Percentiles rank a stretch among this genome's conserved stretches.
These are phyloP conservation scores for Celoporthe dispersa DNA, from an alignment of 2,329 filamentous ascomycete species.

Conservation along the genomic window DNA sequence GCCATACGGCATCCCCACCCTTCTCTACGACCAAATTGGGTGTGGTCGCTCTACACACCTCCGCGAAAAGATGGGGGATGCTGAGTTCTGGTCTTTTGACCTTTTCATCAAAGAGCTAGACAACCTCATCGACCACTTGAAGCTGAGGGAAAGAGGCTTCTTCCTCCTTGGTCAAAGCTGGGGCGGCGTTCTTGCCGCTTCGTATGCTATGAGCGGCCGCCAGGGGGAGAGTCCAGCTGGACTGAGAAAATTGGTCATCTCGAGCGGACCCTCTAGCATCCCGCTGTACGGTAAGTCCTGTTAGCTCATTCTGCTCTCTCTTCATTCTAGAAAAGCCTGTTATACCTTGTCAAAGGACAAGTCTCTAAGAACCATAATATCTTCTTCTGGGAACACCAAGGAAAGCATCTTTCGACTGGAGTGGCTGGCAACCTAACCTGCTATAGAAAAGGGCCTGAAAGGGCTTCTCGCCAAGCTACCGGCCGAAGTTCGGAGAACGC, in stretches of 20 bases:
- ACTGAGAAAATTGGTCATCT: constrained; percentile 33
- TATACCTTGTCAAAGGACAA: background rate
- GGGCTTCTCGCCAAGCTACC: constrained; percentile 32
- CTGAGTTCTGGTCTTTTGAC: constrained; percentile 32
- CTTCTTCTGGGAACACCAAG: background rate
- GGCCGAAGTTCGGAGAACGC: constrained; percentile 28
- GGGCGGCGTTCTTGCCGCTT: constrained; percentile 22
- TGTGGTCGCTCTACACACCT: constrained; percentile 53
- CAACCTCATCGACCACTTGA: constrained; percentile 33
- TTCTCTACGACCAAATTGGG: constrained; percentile 60
- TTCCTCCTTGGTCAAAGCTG: constrained; percentile 25
- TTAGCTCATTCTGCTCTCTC: background rate
- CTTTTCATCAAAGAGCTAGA: constrained; percentile 35
- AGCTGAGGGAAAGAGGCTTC: constrained; percentile 30
- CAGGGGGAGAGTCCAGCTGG: constrained; percentile 25
- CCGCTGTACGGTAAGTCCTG: constrained; percentile 27
- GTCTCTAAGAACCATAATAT: background rate
- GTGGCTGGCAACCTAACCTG: background rate
- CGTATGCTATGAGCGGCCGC: constrained; percentile 30
- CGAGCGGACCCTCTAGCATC: constrained; percentile 35
- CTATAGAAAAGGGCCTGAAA: constrained; percentile 27
- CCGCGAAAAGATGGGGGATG: constrained; percentile 41
- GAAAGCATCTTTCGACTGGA: background rate
- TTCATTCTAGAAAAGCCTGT: background rate
- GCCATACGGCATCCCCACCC: constrained; percentile 40